Base-by-base conservation (phyloP, 495 filamentous ascomycete genomes). In the Penicillium desertorum region DNA sequence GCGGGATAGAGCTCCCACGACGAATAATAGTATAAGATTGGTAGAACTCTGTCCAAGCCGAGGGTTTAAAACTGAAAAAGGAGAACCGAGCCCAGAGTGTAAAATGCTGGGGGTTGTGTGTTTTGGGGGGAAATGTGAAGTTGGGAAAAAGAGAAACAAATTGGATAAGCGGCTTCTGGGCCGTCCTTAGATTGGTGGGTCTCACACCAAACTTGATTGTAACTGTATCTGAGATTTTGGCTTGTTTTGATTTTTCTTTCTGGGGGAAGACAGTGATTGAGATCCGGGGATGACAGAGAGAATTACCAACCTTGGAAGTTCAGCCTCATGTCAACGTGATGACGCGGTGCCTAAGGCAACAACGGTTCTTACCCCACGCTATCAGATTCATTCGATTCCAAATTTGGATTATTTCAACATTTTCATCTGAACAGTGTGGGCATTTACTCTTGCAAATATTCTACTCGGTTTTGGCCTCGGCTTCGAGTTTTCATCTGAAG, bases 91-190 rank as follows among this genome's bases (percentile, higher is more conserved):
- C 45, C 43, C 32, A 46, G 30, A 14, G 10, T n/a, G 19, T 16
- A 20, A 34, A 22, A 56, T 46, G 43, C 45, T 55, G 48, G 32
- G 30, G 30, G 30, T 44, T 16, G 49, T 53, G 54, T 50, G 44
- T 17, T 51, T 25, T 1, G 41, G 51, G 48, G 34, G 30, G 32
- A 32, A 20, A 14, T 27, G 49, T 49, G 55, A 30, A 45, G 54
- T 51, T 49, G 51, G 46, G 62, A 67, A 67, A 67, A 67, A 62
- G 62, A 65, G 59, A 67, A 64, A 67, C 64, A 67, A 62, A 59
- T 61, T 60, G 61, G 58, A 61, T 66, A 59, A 61, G 64, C 64
- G 64, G 64, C 52, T 42, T 53, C 39, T 34, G 43, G 43, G 42
- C 43, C 43, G 52, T 43, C 48, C 42, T 54, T n/a, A 46, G 43